Evolutionary conservation across 164 flowering plant species (phyloP), one percentile per base, ranked within the genome.

Genomic region (Sextonia rubra): DNA sequence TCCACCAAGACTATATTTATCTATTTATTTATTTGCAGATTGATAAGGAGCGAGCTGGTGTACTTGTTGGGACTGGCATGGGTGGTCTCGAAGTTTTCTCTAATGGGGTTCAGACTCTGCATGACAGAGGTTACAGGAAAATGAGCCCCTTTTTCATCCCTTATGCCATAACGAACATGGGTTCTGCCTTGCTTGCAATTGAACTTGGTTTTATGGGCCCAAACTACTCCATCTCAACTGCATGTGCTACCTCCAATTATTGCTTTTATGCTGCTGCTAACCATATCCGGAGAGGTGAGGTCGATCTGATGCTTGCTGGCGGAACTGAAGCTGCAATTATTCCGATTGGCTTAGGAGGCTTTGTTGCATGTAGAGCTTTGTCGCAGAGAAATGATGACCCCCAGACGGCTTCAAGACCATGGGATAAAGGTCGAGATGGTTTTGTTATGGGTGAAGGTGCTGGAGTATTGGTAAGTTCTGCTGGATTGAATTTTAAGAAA

Each of bases 301-400:
- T 94, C 83, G 98, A 94, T 83, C 55, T 94, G 78, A 94, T 94
- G 97, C 52, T 94, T 76, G 97, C 97, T 77, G 97, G 98, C 67
- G 98, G 98, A 77, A 90, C 97, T 25, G 98, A 94, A 82, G 98
- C 98, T 77, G 90, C 98, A 66, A 88, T 94, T 60, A 84, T 89
- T 76, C 97, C 98, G 20, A 86, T 91, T 69, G 98, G 98, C 5
- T 69, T 92, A 66, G 97, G 97, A 56, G 97, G 97, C 37, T 94
- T 90, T 85, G 92, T 92, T 80, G 97, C 98, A 27, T 92, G 98
- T 69, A 90, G 98, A 80, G 98, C 98, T 76, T 78, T 93, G 66
- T 93, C 98, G n/a, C 98, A 93, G 77, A 91, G 98, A 84, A 93
- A 93, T 80, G 96, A 89, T 83, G 98, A 94, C 69, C 98, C 97